phyloP scores from a whole-genome alignment of 306 rosid species.

The Cyamopsis tetragonoloba region DNA sequence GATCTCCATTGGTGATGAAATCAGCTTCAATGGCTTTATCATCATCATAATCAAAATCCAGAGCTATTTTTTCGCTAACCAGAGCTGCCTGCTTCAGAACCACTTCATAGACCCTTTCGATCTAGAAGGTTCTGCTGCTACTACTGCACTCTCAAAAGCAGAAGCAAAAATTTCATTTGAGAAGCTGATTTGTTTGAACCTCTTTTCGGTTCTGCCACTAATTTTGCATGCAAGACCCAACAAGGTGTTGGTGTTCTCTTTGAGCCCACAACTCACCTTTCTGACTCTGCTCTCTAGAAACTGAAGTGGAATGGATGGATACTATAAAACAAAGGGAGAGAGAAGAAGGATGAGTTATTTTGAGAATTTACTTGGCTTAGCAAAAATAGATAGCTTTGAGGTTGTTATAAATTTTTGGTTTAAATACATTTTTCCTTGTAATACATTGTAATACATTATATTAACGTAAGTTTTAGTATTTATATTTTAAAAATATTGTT shows the following conservation, averaged over 20 bases:
- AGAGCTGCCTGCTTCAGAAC: constrained; percentile 89
- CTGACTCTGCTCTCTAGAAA: too few species aligned
- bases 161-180: constrained; percentile 12
- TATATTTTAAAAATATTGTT: too few species aligned
- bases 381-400: background rate
- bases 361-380: background rate
- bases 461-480: too few species aligned
- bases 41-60: too few species aligned
- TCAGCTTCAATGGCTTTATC: constrained; percentile 34
- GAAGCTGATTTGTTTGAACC: constrained; percentile 39
- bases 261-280: constrained; percentile 61
- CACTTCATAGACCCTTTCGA: constrained; percentile 89
- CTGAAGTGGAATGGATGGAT: background rate
- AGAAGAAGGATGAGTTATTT: background rate
- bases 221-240: constrained; percentile 25
- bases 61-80: constrained; percentile 43
- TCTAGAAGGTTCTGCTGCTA: constrained; percentile 47
- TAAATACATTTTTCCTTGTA: too few species aligned
- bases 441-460: too few species aligned
- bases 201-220: constrained; percentile 23
- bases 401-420: background rate
- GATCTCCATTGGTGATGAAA: constrained; percentile 42
- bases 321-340: background rate
- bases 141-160: constrained; percentile 43
- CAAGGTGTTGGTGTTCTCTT: constrained; percentile 46